Evolutionary conservation across 257 asterid genomes (phyloP), one percentile per base, ranked within the genome.

Genomic region (Coffea canephora): DNA sequence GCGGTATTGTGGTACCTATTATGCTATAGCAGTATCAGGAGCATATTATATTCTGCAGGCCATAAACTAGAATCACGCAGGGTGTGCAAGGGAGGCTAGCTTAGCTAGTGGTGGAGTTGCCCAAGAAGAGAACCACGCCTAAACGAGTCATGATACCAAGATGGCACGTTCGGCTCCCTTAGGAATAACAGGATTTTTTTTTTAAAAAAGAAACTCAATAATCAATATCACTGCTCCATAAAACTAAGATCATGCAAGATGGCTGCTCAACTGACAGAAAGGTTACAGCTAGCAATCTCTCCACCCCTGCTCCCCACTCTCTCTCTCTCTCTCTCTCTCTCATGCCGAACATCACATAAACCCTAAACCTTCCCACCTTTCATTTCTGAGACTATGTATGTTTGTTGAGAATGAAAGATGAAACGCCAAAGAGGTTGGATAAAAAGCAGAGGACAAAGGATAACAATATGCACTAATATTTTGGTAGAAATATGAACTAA

Each of bases 101-200:
- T 14, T 14, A 52, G 61, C 16, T 14, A 52, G 61, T 23, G 62
- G 36, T 49, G 77, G 77, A 59, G 41, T 50, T 59, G 80, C 74
- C 81, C 80, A 46, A 41, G 73, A 77, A 72, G 10, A 75, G 73
- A 80, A 64, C 84, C 91, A 89, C 86, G 87, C 89, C 79, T 45
- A 64, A 89, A 83, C 78, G 82, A 84, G 88, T 90, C 87, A 92
- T 94, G 85, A 91, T 94, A 73, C 76, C 89, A 77, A 85, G 67
- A 81, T 81, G 94, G 91, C 97, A 94, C 97, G 97, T 92, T 94
- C 90, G 95, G 93, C 90, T 94, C 88, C 96, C 89, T 83, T 80
- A 79, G 69, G 48, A 77, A 89, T 79, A 81, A 82, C 90, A 84
- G 41, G 36, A n/a, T n/a, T n/a, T 31, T 31, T 31, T 31, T 31